Conservation (phyloP, 768 basidiomycete species). For the Mycena amicta region DNA sequence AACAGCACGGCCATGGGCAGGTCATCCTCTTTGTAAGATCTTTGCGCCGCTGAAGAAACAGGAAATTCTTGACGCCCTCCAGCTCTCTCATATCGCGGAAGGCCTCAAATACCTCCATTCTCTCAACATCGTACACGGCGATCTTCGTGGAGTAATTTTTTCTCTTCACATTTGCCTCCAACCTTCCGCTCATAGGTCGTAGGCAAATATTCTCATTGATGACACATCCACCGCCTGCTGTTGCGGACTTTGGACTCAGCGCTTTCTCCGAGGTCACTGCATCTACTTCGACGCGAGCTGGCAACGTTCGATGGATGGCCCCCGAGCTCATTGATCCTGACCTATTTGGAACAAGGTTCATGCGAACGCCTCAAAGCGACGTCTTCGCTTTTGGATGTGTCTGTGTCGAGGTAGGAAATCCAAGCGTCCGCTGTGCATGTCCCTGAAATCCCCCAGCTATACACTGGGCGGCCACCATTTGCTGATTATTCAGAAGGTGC, state of each 20-base stretch:
- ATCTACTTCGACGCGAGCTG: slow-evolving; percentile 27
- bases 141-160: slow-evolving; percentile 21
- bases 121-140: slow-evolving; percentile 24
- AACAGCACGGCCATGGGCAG: slow-evolving; percentile 19
- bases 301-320: slow-evolving; percentile 38
- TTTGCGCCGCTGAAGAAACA: neutral
- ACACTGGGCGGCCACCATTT: slow-evolving; percentile 17
- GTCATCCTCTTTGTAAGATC: slow-evolving; percentile 21
- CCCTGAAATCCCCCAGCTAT: neutral
- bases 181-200: neutral
- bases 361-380: slow-evolving; percentile 32
- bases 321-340: slow-evolving; percentile 38
- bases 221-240: slow-evolving; percentile 32
- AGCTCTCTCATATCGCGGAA: slow-evolving; percentile 25
- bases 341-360: slow-evolving; percentile 25
- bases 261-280: slow-evolving; percentile 32
- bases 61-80: neutral
- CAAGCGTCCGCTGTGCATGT: neutral
- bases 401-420: slow-evolving; percentile 30
- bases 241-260: slow-evolving; percentile 39
- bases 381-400: slow-evolving; percentile 38
- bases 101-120: slow-evolving; percentile 29
- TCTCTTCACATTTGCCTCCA: too few species aligned
- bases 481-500: slow-evolving; percentile 4
- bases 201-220: slow-evolving; percentile 38